These are phyloP conservation scores for Penicillium hordei DNA, from an alignment of 2,329 filamentous ascomycete genomes.

Conservation along the genomic window DNA sequence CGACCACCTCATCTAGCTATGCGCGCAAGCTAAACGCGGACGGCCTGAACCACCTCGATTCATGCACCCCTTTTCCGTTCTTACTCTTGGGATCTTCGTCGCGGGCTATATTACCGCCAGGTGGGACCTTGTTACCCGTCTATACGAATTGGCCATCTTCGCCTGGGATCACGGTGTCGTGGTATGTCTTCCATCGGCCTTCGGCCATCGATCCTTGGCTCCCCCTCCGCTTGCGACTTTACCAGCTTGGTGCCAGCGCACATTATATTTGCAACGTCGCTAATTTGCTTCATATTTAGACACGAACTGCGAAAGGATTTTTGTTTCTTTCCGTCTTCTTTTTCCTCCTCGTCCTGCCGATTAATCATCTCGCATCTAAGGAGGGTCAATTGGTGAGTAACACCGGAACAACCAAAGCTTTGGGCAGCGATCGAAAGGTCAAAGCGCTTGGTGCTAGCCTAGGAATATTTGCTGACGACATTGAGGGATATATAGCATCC, in stretches of 20 bases:
- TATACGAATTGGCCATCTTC: conserved; percentile 96
- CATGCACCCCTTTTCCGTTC: conserved; percentile 97
- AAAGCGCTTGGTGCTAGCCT: not conserved
- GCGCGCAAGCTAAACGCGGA: conserved; percentile 31
- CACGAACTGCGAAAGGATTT: conserved; percentile 83
- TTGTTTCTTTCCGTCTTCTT: conserved; percentile 80
- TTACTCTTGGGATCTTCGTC: conserved; percentile 97
- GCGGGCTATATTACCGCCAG: conserved; percentile 98
- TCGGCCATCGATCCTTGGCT: conserved; percentile 8
- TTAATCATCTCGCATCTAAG: conserved; percentile 75
- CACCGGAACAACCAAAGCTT: conserved; percentile 7
- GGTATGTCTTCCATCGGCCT: conserved; percentile 54
- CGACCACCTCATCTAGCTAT: conserved; percentile 26
- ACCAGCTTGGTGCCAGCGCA: conserved; percentile 2
- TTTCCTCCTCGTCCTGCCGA: conserved; percentile 77
- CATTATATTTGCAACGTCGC: not conserved
- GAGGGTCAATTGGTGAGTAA: conserved; percentile 74
- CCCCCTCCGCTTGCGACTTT: conserved; percentile 10
- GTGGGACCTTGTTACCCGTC: conserved; percentile 95
- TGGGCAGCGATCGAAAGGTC: not conserved
- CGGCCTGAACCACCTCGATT: conserved; percentile 38
- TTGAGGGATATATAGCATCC: conserved; percentile 65
- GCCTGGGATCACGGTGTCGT: conserved; percentile 99
- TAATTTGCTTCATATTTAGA: conserved; percentile 50
- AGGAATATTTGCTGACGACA: conserved; percentile 6